Conservation (phyloP, 805 yeast species). For the Candida adriatica region DNA sequence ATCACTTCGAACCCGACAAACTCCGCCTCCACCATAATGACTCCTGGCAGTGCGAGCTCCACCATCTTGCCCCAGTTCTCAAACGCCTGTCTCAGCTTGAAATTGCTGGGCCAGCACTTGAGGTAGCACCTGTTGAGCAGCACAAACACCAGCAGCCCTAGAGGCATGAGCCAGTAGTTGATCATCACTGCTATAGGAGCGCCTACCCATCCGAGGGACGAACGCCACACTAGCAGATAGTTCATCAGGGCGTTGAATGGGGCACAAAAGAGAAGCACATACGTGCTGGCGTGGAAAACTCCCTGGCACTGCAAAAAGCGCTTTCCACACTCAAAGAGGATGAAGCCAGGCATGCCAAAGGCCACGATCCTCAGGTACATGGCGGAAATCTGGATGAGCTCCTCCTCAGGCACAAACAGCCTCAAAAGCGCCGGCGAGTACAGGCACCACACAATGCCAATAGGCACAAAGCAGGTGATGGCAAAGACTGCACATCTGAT, state of each 20-base stretch:
- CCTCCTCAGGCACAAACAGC: conserved; percentile 18
- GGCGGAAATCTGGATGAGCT: conserved; percentile 37
- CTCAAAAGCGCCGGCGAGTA: conserved; percentile 12
- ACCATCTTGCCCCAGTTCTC: conserved; percentile 46
- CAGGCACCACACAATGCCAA: conserved; percentile 19
- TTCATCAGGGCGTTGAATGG: conserved; percentile 66
- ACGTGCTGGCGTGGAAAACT: conserved; percentile 76
- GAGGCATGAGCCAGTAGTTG: conserved; percentile 62
- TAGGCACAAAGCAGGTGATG: conserved; percentile 20
- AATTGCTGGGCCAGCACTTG: conserved; percentile 52
- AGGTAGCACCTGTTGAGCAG: conserved; percentile 41
- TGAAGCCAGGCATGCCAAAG: conserved; percentile 72
- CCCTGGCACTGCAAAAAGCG: conserved; percentile 82
- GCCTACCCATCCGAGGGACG: conserved; percentile 74
- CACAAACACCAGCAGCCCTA: conserved; percentile 16
- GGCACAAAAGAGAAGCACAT: conserved; percentile 55
- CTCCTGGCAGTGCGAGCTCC: conserved; percentile 60
- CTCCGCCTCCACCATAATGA: conserved; percentile 70
- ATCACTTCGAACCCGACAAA: conserved; percentile 67
- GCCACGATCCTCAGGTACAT: conserved; percentile 44
- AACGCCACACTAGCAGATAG: conserved; percentile 69
- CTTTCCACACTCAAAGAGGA: conserved; percentile 77
- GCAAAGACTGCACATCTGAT: conserved; percentile 52
- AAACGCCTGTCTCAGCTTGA: conserved; percentile 34
- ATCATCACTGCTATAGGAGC: conserved; percentile 74